Evolutionary conservation across 805 yeast species (phyloP), one percentile per base, ranked within the genome.

Genomic region (Yarrowia sp.): DNA sequence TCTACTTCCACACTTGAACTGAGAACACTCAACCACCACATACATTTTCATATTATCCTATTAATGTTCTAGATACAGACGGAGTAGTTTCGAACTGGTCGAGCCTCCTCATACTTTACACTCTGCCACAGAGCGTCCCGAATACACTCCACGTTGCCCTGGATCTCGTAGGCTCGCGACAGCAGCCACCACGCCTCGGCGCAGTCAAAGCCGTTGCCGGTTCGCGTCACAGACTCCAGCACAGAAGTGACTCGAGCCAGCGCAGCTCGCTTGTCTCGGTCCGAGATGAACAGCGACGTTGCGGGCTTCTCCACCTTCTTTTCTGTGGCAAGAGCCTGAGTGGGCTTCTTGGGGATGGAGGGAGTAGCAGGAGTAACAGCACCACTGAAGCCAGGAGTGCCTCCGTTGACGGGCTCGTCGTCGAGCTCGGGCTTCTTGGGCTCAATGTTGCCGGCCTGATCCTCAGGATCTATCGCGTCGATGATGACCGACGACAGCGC

Each of bases 161-260:
- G 73, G 24, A 69, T 75, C 65, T 85, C 91, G 70, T 87, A 87
- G 21, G 88, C 79, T 65, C 78, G 73, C 1, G 90, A 81, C 63
- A 88, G 75, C 62, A 80, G 80, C 81, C 83, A 86, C 87, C 92
- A 87, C 12, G 86, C 78, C 71, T 90, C 96, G 7, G 84, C 74
- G 12, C 75, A 72, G 60, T 71, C 68, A 16, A 78, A 71, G 10
- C 82, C 84, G 14, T 78, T 77, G n/a, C 74, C 70, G 1, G 75
- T 72, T 12, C 71, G 70, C 2, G 74, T 68, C 24, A 73, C 68
- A 3, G 70, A 68, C 64, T 79, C 82, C 22, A 80, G 66, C 19
- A 79, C 65, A 14, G 76, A 66, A 70, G 76, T 68, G 13, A 68
- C 68, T 21, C 77, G 64, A 3, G 86, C 83, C n/a, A 80, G 68